Base-by-base conservation (phyloP, 805 yeast species). In the Saccharomycopsis fibuligera region DNA sequence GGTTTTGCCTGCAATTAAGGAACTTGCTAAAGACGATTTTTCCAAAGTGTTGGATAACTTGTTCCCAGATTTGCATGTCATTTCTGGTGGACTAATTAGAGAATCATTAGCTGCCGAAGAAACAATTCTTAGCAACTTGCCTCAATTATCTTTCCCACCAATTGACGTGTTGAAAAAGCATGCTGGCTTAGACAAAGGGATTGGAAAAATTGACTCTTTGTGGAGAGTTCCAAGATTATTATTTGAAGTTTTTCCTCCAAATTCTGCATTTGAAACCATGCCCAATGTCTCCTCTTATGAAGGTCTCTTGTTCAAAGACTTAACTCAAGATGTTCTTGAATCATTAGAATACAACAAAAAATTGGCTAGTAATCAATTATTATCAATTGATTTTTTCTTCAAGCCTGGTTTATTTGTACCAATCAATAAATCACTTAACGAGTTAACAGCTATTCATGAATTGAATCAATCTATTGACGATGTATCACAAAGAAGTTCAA, bases 261-360 rank as follows among this genome's bases (percentile, higher is more conserved):
- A 72, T 44, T 64, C 68, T 14, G 64, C 69, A 6, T 77, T 86
- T 45, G 83, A 79, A 47, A 86, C 96, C 1, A 79, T 79, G 3
- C 86, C 90, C 0, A 66, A 74, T 3, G 64, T 69, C 3, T 68
- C 67, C 1, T 60, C 78, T 1, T 75, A 76, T 50, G 72, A 72
- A 21, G 79, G 83, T 1, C 67, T 86, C 48, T 61, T 91, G 23
- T 70, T 89, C 56, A 78, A 86, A 54, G 98, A 93, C 60, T 68
- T 86, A 30, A 71, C 82, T 31, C 74, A 76, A 44, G 97, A 91
- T 64, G 67, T 86, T 29, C 76, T 90, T 47, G 80, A 83, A 52
- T 79, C 83, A 56, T 68, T 91, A 68, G 95, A 90, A 56, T 93
- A 87, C 71, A 93, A 93, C 67, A 82, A 96, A 60, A 79, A 78